Evolutionary conservation across 306 rosid genomes (phyloP).

Genomic region (Fagus sylvatica): DNA sequence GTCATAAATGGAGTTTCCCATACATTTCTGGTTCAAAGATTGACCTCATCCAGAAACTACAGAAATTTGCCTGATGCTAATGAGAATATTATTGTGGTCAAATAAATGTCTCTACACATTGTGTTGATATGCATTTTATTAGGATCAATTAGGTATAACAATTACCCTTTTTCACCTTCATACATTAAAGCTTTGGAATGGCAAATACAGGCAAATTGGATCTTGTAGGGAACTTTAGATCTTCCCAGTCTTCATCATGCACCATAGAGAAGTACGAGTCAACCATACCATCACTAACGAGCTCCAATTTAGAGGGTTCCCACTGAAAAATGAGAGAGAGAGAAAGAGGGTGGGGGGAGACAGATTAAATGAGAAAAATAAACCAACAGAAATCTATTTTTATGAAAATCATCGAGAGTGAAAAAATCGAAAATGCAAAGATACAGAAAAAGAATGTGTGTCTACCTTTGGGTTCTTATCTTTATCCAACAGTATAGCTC

Average conservation of each 20-base stretch:
- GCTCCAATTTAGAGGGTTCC: constrained; percentile 65
- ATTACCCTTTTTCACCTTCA: too few species aligned
- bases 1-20: constrained; percentile 11
- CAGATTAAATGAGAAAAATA: constrained; percentile 8
- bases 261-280: constrained; percentile 34
- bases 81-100: too few species aligned
- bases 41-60: constrained; percentile 21
- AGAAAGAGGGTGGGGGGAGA: not conserved
- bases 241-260: constrained; percentile 71
- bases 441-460: not conserved
- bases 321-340: constrained; percentile 37
- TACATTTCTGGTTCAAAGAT: constrained; percentile 27
- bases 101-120: not conserved
- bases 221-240: constrained; percentile 74
- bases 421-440: not conserved
- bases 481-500: constrained; percentile 87
- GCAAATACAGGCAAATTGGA: constrained; percentile 63
- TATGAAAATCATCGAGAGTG: not conserved
- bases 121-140: constrained; percentile 3
- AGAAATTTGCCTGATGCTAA: constrained; percentile 13
- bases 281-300: constrained; percentile 44
- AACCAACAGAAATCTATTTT: not conserved
- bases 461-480: constrained; percentile 90
- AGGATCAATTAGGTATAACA: not conserved
- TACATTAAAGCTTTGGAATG: constrained; percentile 65